Evolutionary conservation across 2,329 filamentous ascomycete species (phyloP), one percentile per base, ranked within the genome.

Genomic region (Neonectria magnoliae): DNA sequence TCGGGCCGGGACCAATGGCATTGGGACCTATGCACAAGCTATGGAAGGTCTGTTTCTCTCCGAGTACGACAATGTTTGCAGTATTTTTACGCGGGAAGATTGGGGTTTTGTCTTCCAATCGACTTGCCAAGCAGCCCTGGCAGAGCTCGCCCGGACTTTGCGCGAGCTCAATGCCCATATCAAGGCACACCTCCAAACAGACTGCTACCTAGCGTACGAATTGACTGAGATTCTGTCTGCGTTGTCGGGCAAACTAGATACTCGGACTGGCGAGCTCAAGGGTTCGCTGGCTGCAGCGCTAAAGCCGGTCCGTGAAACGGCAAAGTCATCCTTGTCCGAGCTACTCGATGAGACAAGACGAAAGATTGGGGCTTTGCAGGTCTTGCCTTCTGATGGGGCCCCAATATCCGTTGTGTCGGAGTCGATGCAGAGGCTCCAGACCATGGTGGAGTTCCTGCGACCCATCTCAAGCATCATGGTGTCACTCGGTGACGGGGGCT

Each of bases 161-260:
- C 89, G 92, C 29, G 95, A 98, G 74, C 85, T 99, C 33, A 98
- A 98, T 77, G 86, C 88, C 54, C 94, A 98, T 75, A 94, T 98
- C 79, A 94, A 94, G 76, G 83, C 87, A 44, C 94, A 98, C 75
- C 82, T 98, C 42, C 88, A 90, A 70, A 97, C 93, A 0, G 96
- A 99, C 78, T 98, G 95, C 79, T 98, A 93, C 77, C 86, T 99
- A 53, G 94, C 94, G 8, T 99, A 97, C 77, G 96, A 99, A 76
- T 93, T 98, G 33, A 93, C 97, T 33, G 95, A 97, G 73, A 93
- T 98, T 65, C 89, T 98, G 51, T 92, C 93, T 1, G 87, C 87
- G 13, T 85, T 97, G 52, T 94, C 93, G 2, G 90, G 90, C 60
- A 90, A 91, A 42, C 82, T 99, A 4, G 95, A 97, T 68, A 87